These are phyloP conservation scores for Lachancea meyersii DNA, from an alignment of 805 yeast species.

Conservation along the genomic window DNA sequence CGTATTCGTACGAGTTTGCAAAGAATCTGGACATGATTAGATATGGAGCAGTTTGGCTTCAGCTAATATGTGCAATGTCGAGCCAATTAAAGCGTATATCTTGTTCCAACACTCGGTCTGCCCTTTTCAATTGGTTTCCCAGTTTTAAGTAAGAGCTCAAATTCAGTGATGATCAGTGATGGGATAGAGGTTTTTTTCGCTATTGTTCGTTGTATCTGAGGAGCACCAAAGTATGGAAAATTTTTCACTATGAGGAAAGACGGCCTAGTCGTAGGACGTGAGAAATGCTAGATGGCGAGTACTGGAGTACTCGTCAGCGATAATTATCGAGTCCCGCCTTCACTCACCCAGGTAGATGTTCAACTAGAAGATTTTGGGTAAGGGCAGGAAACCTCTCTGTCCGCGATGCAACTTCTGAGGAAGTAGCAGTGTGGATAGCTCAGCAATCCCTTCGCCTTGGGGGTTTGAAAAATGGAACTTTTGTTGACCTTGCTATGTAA, in stretches of 20 bases:
- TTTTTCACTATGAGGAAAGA: conserved; percentile 7
- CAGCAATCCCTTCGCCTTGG: no score
- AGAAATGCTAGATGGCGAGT: background rate
- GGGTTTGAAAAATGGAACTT: no score
- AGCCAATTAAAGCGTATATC: background rate
- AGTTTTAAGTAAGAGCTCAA: background rate
- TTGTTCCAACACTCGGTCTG: background rate
- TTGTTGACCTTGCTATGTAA: no score
- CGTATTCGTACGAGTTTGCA: conserved; percentile 45
- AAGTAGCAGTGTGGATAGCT: no score
- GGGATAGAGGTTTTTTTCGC: conserved; percentile 3
- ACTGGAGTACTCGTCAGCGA: background rate
- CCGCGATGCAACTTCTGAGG: no score
- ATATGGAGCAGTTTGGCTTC: conserved; percentile 9
- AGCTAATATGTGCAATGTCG: background rate
- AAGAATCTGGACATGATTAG: conserved; percentile 89
- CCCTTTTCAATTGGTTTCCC: conserved; percentile 2
- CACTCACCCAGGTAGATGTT: background rate
- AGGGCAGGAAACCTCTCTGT: no score
- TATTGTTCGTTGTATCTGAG: background rate
- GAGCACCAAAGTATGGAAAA: conserved; percentile 1
- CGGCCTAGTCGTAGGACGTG: background rate
- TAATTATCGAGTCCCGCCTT: background rate
- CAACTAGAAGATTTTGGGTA: background rate
- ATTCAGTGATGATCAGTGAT: background rate